These are phyloP conservation scores for Gorgonomyces haynaldii DNA, from an alignment of 192 early-diverging fungal genomes.

Conservation along the genomic window DNA sequence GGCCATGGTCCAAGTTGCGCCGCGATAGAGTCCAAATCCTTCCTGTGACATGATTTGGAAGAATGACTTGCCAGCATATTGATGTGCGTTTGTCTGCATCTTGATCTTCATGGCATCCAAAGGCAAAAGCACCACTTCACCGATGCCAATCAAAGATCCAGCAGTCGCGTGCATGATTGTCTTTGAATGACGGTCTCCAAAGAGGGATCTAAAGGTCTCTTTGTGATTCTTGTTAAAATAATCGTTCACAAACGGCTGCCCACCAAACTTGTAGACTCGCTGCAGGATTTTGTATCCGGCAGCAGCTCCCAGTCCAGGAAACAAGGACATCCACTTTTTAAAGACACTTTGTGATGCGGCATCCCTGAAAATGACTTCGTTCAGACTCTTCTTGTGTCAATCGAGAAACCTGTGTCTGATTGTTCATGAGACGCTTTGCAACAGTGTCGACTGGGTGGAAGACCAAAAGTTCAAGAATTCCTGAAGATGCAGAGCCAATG, in stretches of 20 bases:
- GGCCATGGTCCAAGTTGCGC: constrained; percentile 91
- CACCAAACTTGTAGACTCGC: constrained; percentile 97
- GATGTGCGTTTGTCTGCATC: constrained; percentile 84
- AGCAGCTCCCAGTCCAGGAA: constrained; percentile 95
- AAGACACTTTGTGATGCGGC: constrained; percentile 60
- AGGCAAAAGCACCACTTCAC: constrained; percentile 92
- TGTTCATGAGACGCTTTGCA: constrained; percentile 95
- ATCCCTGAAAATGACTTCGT: constrained; percentile 87
- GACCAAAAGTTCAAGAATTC: constrained; percentile 85
- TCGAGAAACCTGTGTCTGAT: constrained; percentile 40
- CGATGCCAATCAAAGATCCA: constrained; percentile 89
- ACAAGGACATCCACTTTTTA: constrained; percentile 83
- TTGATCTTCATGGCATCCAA: constrained; percentile 98
- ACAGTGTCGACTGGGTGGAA: constrained; percentile 99
- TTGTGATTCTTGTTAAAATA: constrained; percentile 77
- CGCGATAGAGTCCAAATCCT: constrained; percentile 86
- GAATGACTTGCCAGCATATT: constrained; percentile 70
- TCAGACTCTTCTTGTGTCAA: constrained; percentile 56
- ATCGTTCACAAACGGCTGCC: constrained; percentile 93
- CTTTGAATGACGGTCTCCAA: constrained; percentile 92
- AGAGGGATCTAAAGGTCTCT: constrained; percentile 56
- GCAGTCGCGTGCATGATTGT: constrained; percentile 97
- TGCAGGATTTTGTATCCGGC: constrained; percentile 97
- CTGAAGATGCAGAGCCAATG: constrained; percentile 79
- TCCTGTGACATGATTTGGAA: constrained; percentile 73